Evolutionary conservation across 306 rosid species (phyloP), one percentile per base, ranked within the genome.

Genomic region (Vigna trinervia): DNA sequence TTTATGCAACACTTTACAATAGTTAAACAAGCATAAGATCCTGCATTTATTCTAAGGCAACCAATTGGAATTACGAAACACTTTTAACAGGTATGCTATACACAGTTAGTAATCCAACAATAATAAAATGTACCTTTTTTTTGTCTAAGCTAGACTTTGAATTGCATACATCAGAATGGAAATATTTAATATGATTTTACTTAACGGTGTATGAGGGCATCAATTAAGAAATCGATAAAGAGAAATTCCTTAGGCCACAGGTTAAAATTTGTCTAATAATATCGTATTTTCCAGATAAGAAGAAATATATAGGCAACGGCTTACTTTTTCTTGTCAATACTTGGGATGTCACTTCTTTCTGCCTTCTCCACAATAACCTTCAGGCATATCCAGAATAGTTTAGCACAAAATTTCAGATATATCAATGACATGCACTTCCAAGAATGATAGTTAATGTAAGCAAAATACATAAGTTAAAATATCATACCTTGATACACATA

Each of bases 351-450:
- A 88, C 92, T 89, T 83, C 90, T 88, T 81, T 91, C 97, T 6
- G 90, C 92, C 88, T 86, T 91, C 85, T 91, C 97, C 81, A 91
- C 97, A 56, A 91, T 91, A 73, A 91, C 94, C 97, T 91, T 78
- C 36, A 85, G 64, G 34, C 69, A 85, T 53, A 78, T 73, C 70
- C 69, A 80, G 61, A 76, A 65, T 12, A 68, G 78, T 65, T 63
- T 19, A 76, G 64, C 30, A 43, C 17, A n/a, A 71, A 66, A 28
- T 52, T 66, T 48, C n/a, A 36, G 52, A 64, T 26, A 11, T 62
- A 75, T 48, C 59, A 74, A 59, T 74, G 46, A 50, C 2, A 17
- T 60, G 56, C 47, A 47, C 22, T 50, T 75, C 26, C 2, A 15
- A 62, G 60, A 32, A 75, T 34, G 63, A 75, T 50, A 20, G 39